Base-by-base conservation (phyloP, 176 grass and related monocot species). In the Eremochloa ophiuroides region DNA sequence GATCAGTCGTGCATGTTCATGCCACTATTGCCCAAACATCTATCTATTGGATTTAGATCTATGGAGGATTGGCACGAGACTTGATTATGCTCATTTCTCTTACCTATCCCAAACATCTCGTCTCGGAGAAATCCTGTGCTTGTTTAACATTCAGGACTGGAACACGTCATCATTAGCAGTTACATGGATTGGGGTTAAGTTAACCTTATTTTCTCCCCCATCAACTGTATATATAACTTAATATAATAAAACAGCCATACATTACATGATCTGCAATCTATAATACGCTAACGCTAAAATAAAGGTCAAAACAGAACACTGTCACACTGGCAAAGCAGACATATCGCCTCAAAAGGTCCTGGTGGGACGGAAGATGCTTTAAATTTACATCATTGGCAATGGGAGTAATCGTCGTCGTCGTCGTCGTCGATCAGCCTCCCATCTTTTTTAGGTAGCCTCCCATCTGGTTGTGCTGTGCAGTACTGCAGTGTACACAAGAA, bases 211-310 rank as follows among this genome's bases (percentile, higher is more conserved):
- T 80, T 7, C 13, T 18, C 37, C 8, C 55, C 13, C 25, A 12
- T 60, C 47, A 51, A 78, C 64, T 58, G 23, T 81, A 71, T 58
- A 51, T 77, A 72, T 58, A 51, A 15, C 23, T 15, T 62, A 62
- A 42, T 85, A 63, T 78, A 60, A 73, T 78, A 86, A 68, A 83
- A 44, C 69, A 62, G 69, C 17, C 75, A 80, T 74, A 71, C 35
- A 42, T 68, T 60, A 75, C 71, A 75, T 51, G 31, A 66, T 44
- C 78, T 66, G 71, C 62, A 30, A 83, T 83, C 83, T 85, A 73
- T 34, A 79, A 55, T 35, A 53, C 39, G 71, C 83, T 90, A 86
- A 60, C 27, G 62, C 83, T 83, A 90, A 69, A 80, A 74, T 50
- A 78, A 48, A 67, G 73, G 41, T n/a, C 37, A 80, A 73, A 53